A percentile compares a stretch with the other conserved stretches of the same genome.
phyloP scores from a whole-genome alignment of 2,329 filamentous ascomycete species.

The Ophiostoma ulmi region DNA sequence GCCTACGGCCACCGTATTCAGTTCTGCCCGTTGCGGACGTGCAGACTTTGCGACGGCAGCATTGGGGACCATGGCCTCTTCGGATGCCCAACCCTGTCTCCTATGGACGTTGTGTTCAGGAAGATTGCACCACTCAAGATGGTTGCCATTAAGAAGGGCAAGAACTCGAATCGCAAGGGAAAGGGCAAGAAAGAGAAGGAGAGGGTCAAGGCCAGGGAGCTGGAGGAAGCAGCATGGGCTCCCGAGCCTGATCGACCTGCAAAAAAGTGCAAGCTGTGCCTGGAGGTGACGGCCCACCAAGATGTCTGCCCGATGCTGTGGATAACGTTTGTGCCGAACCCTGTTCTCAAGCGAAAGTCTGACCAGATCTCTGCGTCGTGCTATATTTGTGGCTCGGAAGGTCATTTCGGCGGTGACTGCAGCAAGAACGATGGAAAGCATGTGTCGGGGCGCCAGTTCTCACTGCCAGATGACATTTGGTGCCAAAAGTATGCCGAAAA shows the following conservation, averaged over 20 bases:
- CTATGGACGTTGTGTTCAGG: neutral
- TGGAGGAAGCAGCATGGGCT: neutral
- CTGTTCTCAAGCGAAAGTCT: conserved; percentile 44
- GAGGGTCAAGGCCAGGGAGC: neutral
- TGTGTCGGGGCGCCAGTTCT: conserved; percentile 23
- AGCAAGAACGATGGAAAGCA: conserved; percentile 30
- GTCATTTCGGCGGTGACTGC: conserved; percentile 57
- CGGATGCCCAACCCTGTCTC: conserved; percentile 43
- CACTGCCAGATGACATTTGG: conserved; percentile 45
- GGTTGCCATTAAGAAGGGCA: neutral
- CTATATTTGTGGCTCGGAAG: conserved; percentile 49
- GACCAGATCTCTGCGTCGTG: conserved; percentile 48
- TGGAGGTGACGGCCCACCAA: neutral
- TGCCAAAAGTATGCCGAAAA: conserved; percentile 33
- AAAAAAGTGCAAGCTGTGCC: conserved; percentile 18
- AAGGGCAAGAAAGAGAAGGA: conserved; percentile 4
- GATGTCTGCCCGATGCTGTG: conserved; percentile 44
- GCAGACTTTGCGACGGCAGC: conserved; percentile 45
- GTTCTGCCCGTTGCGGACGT: conserved; percentile 44
- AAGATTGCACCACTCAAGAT: neutral
- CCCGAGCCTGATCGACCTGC: neutral
- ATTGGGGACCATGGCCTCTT: conserved; percentile 43
- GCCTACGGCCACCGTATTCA: conserved; percentile 42
- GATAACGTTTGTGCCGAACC: conserved; percentile 48
- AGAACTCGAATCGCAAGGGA: neutral